Evolutionary conservation across 495 filamentous ascomycete genomes (phyloP).

Genomic region (Aspergillus hancockii): DNA sequence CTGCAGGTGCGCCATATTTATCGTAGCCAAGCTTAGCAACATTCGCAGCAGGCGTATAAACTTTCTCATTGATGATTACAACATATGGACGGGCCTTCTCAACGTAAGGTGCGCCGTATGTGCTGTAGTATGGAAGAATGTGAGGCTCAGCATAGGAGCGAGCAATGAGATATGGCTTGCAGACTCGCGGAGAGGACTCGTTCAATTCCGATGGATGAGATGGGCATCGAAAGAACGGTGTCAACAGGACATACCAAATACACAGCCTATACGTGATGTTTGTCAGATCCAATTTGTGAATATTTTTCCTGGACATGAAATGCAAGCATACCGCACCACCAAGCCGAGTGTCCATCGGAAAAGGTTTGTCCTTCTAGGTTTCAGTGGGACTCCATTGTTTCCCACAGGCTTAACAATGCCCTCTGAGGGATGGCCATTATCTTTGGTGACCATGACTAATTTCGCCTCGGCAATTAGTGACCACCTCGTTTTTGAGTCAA

Average conservation of each 20-base stretch:
- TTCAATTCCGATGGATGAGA: conserved; percentile 63
- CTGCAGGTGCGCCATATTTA: conserved; percentile 75
- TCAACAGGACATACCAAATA: conserved; percentile 84
- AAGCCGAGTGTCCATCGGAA: conserved; percentile 55
- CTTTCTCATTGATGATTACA: conserved; percentile 59
- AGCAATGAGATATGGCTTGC: conserved; percentile 76
- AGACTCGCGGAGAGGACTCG: conserved; percentile 73
- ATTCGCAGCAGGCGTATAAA: conserved; percentile 65
- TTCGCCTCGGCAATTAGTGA: background rate
- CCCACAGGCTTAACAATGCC: conserved; percentile 18
- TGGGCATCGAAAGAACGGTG: conserved; percentile 81
- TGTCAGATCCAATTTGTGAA: conserved; percentile 1
- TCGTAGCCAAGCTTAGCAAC: conserved; percentile 64
- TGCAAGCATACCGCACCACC: conserved; percentile 57
- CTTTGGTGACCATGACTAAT: conserved; percentile 23
- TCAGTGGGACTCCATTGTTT: conserved; percentile 11
- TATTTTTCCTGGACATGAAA: background rate
- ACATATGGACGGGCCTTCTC: conserved; percentile 76
- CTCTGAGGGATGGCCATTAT: conserved; percentile 34
- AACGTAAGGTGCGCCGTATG: conserved; percentile 80
- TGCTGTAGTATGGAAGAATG: conserved; percentile 81
- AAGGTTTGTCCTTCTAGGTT: conserved; percentile 35
- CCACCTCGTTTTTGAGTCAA: background rate
- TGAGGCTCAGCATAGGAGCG: conserved; percentile 72
- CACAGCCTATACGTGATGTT: conserved; percentile 55